Evolutionary conservation across 2,329 filamentous ascomycete genomes (phyloP).

Genomic region (Phyllosticta capitalensis): DNA sequence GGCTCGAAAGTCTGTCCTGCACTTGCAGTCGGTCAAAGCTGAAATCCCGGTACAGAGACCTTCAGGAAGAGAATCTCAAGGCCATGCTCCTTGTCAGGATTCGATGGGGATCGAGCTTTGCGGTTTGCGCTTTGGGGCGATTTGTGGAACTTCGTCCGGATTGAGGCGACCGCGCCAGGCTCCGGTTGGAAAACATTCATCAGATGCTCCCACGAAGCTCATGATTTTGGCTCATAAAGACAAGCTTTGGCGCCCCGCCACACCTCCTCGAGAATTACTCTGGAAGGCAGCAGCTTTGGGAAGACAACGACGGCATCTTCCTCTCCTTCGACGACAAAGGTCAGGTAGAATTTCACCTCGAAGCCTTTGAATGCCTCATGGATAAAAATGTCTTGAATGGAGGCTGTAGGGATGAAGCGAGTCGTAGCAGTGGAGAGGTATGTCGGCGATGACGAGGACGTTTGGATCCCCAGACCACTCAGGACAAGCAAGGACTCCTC

Average conservation of each 20-base stretch:
- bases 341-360: conserved; percentile 79
- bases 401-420: conserved; percentile 80
- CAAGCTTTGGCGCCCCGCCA: conserved; percentile 81
- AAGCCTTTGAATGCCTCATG: conserved; percentile 93
- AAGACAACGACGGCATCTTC: conserved; percentile 91
- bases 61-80: no score
- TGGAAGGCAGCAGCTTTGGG: conserved; percentile 65
- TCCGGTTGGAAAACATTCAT: no score
- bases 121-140: not conserved
- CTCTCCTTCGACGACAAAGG: conserved; percentile 84
- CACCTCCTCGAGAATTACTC: conserved; percentile 71
- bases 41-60: no score
- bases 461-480: conserved; percentile 84
- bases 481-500: conserved; percentile 85
- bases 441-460: conserved; percentile 58
- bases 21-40: no score
- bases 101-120: no score
- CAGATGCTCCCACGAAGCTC: not conserved
- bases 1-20: no score
- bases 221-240: conserved; percentile 54
- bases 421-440: conserved; percentile 55
- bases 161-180: not conserved
- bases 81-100: no score
- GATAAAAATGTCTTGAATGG: conserved; percentile 87
- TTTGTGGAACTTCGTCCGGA: not conserved